Conservation (phyloP, 2,329 filamentous ascomycete genomes). For the Talaromyces sp. region DNA sequence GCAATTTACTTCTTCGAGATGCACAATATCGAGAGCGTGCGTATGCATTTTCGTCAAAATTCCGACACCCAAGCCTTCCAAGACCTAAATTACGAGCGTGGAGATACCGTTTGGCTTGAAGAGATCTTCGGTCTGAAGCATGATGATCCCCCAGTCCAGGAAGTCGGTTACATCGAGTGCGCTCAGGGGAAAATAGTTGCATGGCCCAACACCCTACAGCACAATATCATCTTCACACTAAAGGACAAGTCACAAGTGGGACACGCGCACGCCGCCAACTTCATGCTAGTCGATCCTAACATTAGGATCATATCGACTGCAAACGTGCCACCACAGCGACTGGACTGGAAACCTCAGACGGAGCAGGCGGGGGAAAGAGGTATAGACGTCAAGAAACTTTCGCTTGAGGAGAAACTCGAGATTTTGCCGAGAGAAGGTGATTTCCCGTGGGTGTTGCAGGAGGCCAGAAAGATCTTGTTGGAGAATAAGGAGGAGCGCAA, state of each 20-base stretch:
- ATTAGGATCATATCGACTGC: conserved; percentile 52
- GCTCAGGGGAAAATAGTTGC: conserved; percentile 24
- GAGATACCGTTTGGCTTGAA: conserved; percentile 30
- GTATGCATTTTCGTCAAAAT: conserved; percentile 50
- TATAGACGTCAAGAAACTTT: conserved; percentile 21
- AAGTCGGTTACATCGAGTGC: conserved; percentile 23
- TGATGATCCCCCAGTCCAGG: conserved; percentile 27
- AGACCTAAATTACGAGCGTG: conserved; percentile 30
- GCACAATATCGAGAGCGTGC: conserved; percentile 56
- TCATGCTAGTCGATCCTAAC: conserved; percentile 59
- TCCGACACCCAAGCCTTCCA: conserved; percentile 30
- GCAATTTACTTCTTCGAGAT: conserved; percentile 60
- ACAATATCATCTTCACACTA: conserved; percentile 51
- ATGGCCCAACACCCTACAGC: conserved; percentile 45
- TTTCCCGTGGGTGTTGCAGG: conserved; percentile 35
- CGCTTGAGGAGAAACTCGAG: conserved; percentile 23
- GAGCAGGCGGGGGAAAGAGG: conserved; percentile 3
- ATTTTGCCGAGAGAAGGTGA: conserved; percentile 20
- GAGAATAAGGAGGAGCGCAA: conserved; percentile 23
- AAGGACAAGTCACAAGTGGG: conserved; percentile 51
- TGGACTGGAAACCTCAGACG: conserved; percentile 42
- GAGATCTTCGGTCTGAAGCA: conserved; percentile 29
- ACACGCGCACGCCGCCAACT: conserved; percentile 51
- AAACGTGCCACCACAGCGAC: conserved; percentile 52
- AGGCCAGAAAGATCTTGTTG: conserved; percentile 37